phyloP scores from a whole-genome alignment of 1,284 basidiomycete species.

The Apiotrichum siamense region DNA sequence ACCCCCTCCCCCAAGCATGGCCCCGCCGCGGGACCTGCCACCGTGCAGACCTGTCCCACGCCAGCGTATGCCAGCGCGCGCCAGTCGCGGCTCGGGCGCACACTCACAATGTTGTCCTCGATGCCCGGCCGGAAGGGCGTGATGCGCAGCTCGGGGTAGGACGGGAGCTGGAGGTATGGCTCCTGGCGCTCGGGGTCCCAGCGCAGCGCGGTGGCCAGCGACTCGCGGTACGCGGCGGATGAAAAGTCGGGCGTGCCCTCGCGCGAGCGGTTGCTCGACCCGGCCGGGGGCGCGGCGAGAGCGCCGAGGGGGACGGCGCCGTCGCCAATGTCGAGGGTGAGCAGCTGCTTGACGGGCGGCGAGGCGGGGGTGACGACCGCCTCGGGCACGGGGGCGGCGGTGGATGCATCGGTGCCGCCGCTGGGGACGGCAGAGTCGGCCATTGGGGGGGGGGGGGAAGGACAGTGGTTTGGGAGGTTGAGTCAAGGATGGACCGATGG shows the following conservation, averaged over 20 bases:
- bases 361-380: background rate
- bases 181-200: constrained; percentile 23
- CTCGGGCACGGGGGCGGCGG: background rate
- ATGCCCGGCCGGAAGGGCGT: constrained; percentile 18
- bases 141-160: constrained; percentile 19
- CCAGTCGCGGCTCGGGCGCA: too few relatives aligned
- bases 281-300: background rate
- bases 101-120: constrained; percentile 17
- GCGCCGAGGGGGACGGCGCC: background rate
- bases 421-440: background rate
- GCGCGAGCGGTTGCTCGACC: too few relatives aligned
- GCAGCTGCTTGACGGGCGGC: constrained; percentile 2
- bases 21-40: too few relatives aligned
- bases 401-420: too few relatives aligned
- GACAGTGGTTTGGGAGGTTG: too few relatives aligned
- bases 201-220: constrained; percentile 7
- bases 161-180: constrained; percentile 25
- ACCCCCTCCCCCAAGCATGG: too few relatives aligned
- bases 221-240: constrained; percentile 1
- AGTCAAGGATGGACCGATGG: too few relatives aligned
- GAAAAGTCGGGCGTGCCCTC: background rate
- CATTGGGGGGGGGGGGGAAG: too few relatives aligned
- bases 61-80: too few relatives aligned
- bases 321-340: background rate
- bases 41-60: too few relatives aligned